Percentiles rank a stretch among this genome's conserved stretches.
Evolutionary conservation across 768 basidiomycete genomes (phyloP).

Genomic region (Clitopilus hobsonii): DNA sequence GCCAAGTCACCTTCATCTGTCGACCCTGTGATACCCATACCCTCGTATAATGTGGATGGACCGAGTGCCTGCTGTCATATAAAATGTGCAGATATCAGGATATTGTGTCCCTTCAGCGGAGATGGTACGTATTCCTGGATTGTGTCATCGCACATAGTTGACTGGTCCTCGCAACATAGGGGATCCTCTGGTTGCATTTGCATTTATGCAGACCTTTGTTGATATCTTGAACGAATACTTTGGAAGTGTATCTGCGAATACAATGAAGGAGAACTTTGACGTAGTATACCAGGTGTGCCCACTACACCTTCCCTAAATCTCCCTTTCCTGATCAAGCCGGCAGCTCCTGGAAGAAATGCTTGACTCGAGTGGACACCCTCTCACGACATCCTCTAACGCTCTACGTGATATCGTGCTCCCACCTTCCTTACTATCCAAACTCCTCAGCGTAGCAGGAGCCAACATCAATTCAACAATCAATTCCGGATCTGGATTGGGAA

Average conservation of each 20-base stretch:
- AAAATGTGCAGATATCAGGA: slow-evolving; percentile 65
- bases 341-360: slow-evolving; percentile 95
- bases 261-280: slow-evolving; percentile 89
- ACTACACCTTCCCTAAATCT: background rate
- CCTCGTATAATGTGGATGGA: slow-evolving; percentile 38
- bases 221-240: slow-evolving; percentile 86
- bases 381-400: slow-evolving; percentile 87
- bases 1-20: slow-evolving; percentile 54
- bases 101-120: slow-evolving; percentile 78
- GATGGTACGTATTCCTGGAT: slow-evolving; percentile 55
- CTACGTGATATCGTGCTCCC: slow-evolving; percentile 92
- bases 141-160: too few species aligned
- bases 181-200: slow-evolving; percentile 86
- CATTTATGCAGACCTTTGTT: slow-evolving; percentile 82
- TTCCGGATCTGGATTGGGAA: slow-evolving; percentile 36
- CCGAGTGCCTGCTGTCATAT: slow-evolving; percentile 85
- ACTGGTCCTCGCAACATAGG: too few species aligned
- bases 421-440: slow-evolving; percentile 78
- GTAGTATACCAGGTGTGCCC: slow-evolving; percentile 82
- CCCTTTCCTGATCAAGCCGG: slow-evolving; percentile 5
- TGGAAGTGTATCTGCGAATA: slow-evolving; percentile 74
- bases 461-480: slow-evolving; percentile 45
- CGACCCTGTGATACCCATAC: slow-evolving; percentile 73
- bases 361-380: slow-evolving; percentile 86
- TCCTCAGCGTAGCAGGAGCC: slow-evolving; percentile 49